Base-by-base conservation (phyloP, 139 green algal genomes). In the Auxenochlorella pyrenoidosa region DNA sequence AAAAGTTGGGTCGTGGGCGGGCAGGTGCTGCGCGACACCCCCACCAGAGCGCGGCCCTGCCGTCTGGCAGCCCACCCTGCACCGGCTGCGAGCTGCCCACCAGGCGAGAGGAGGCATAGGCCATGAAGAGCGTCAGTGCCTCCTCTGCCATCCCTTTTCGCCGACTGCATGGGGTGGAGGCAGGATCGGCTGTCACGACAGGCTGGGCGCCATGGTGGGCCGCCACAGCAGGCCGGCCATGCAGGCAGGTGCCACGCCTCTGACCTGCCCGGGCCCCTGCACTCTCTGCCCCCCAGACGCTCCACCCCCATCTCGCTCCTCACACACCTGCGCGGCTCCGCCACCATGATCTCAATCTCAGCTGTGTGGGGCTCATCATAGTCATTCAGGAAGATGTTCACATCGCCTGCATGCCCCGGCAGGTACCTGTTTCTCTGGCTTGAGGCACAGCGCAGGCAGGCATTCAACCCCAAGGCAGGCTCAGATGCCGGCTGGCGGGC, bases 301-400 rank as follows among this genome's bases (percentile, higher is more conserved):
- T 5, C 36, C 10, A n/a, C 71, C 19, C 1, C 19, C 36, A 38
- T 18, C 63, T 2, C n/a, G n/a, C 21, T 34, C 6, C 28, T 10
- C 21, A 38, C 73, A 0, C 30, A 76, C 80, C 80, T 85, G 80
- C 24, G 71, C 1, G 82, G 32, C 78, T 97, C 95, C 5, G 96
- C 96, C 3, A 98, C 86, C 96, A 98, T 98, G 59, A 95, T 84
- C 72, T 92, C 86, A 47, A 95, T 91, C 76, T 94, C 92, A 24
- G 87, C 90, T 5, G 63, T 68, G n/a, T 58, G 65, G 8, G 59
- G 66, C 30, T 90, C 83, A 5, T 95, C 90, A 24, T 84, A 63
- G 41, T 95, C 88, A 73, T 92, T 94, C 80, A 93, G 87, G 44
- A 92, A 95, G 15, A 95, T 65, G 60, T 95, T 95, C 6, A 95